phyloP scores from a whole-genome alignment of 2,329 filamentous ascomycete genomes.

The Venturia nashicola region DNA sequence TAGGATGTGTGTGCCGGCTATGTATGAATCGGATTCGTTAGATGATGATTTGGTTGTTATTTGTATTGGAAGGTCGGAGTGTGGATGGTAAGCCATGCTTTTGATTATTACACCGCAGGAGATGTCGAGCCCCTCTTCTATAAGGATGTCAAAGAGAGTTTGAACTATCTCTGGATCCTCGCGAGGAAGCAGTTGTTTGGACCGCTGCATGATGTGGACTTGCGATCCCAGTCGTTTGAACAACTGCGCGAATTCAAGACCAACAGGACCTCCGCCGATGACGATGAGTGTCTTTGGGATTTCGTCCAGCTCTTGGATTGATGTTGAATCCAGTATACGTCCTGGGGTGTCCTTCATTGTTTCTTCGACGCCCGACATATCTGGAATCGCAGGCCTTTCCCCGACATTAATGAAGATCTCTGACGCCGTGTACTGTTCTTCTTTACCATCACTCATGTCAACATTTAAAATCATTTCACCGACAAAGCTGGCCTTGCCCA shows the following conservation, averaged over 20 bases:
- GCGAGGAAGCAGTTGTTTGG: too few species aligned
- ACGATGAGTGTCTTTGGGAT: too few species aligned
- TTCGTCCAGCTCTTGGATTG: slow-evolving; percentile 28
- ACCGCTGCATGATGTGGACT: too few species aligned
- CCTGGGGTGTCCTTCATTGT: slow-evolving; percentile 17
- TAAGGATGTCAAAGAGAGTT: too few species aligned
- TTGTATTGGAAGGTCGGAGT: background rate
- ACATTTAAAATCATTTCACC: slow-evolving; percentile 28
- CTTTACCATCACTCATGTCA: slow-evolving; percentile 17
- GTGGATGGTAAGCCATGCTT: background rate
- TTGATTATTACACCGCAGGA: too few species aligned
- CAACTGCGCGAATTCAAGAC: too few species aligned
- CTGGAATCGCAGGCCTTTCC: slow-evolving; percentile 29
- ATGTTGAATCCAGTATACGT: slow-evolving; percentile 35
- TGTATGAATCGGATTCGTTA: slow-evolving; percentile 11
- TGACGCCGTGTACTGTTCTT: slow-evolving; percentile 22
- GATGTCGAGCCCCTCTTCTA: too few species aligned
- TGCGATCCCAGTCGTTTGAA: too few species aligned
- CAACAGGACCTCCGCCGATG: too few species aligned
- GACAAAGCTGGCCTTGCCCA: slow-evolving; percentile 33
- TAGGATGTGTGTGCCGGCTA: slow-evolving; percentile 36
- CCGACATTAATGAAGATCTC: slow-evolving; percentile 37
- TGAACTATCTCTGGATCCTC: too few species aligned
- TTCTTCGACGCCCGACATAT: slow-evolving; percentile 25
- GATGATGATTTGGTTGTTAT: slow-evolving; percentile 20